Evolutionary conservation across 2,329 filamentous ascomycete species (phyloP).

Genomic region (Botrytis paeoniae): DNA sequence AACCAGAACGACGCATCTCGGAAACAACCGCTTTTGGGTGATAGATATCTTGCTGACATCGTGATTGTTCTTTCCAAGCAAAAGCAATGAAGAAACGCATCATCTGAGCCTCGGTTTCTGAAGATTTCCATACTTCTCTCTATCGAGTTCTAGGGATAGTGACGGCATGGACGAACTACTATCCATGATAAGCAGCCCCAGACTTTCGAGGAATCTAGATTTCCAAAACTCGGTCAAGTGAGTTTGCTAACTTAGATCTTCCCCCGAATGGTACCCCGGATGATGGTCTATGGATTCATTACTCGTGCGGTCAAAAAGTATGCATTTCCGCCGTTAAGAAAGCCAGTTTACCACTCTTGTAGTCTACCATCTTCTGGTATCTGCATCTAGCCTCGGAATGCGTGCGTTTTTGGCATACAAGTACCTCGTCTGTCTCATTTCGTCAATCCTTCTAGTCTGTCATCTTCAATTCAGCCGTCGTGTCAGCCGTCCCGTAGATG

Average conservation of each 20-base stretch:
- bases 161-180: neutral
- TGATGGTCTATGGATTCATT: neutral
- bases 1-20: neutral
- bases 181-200: neutral
- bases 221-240: neutral
- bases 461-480: neutral
- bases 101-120: neutral
- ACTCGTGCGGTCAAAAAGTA: too few relatives aligned
- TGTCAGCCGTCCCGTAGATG: neutral
- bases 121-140: neutral
- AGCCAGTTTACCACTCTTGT: neutral
- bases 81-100: neutral
- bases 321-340: too few relatives aligned
- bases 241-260: neutral
- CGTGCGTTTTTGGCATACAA: neutral
- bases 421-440: neutral
- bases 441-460: neutral
- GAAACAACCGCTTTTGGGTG: neutral
- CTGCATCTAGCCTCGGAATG: neutral
- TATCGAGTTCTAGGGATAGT: neutral
- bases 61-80: neutral
- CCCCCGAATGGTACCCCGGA: neutral
- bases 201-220: neutral
- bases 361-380: neutral
- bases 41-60: neutral